Percentiles rank a stretch among this genome's conserved stretches.
Evolutionary conservation across 495 filamentous ascomycete genomes (phyloP).

Genomic region (Apiosordaria backusii): DNA sequence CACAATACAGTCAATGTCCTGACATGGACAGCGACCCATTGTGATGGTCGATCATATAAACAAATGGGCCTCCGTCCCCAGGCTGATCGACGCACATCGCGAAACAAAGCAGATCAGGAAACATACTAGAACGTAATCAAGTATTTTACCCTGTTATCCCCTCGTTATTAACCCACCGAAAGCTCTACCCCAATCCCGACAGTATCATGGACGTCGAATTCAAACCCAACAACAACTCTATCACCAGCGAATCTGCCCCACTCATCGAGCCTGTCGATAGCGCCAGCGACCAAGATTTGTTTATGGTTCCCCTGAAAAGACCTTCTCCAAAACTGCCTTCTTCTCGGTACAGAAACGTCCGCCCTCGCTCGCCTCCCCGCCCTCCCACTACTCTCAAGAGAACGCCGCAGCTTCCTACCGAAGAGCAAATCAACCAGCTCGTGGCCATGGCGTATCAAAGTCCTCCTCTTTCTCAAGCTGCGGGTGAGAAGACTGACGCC

Average conservation of each 20-base stretch:
- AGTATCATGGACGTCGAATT: slow-evolving; percentile 13
- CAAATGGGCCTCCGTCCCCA: background rate
- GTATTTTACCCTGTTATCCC: background rate
- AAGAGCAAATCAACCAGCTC: background rate
- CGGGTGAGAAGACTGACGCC: background rate
- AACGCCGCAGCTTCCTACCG: background rate
- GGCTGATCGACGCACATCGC: background rate
- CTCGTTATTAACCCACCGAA: background rate
- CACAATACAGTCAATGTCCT: background rate
- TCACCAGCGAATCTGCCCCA: slow-evolving; percentile 25
- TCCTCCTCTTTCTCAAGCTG: slow-evolving; percentile 1
- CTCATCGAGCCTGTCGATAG: slow-evolving; percentile 22
- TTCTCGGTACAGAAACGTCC: slow-evolving; percentile 15
- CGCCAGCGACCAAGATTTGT: slow-evolving; percentile 19
- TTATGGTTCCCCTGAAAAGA: slow-evolving; percentile 22
- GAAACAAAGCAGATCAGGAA: slow-evolving; percentile 6
- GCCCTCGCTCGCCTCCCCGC: slow-evolving; percentile 6
- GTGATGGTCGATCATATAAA: background rate
- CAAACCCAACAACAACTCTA: slow-evolving; percentile 12
- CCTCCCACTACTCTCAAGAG: slow-evolving; percentile 1
- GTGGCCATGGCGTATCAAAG: slow-evolving; percentile 5
- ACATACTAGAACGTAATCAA: background rate
- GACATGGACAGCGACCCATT: background rate
- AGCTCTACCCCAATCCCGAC: background rate
- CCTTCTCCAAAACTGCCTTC: slow-evolving; percentile 14